phyloP scores from a whole-genome alignment of 2,329 filamentous ascomycete species.

The Echinosphaeria canescens region DNA sequence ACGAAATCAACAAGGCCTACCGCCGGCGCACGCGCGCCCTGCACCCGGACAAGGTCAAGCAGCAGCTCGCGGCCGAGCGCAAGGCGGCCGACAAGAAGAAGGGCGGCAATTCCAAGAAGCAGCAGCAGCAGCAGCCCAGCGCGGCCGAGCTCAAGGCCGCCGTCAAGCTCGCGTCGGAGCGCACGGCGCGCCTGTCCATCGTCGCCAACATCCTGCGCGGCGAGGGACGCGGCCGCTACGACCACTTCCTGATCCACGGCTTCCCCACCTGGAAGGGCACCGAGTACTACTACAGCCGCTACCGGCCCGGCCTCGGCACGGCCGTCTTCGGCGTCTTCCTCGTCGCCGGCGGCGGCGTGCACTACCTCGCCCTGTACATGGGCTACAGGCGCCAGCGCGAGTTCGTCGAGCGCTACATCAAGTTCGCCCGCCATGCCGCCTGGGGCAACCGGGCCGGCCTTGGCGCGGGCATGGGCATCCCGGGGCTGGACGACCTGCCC shows the following conservation, averaged over 20 bases:
- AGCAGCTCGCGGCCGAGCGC: conserved; percentile 54
- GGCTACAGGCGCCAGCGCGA: conserved; percentile 78
- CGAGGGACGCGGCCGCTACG: conserved; percentile 65
- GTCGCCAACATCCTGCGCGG: conserved; percentile 76
- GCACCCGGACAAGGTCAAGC: conserved; percentile 92
- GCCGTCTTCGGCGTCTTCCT: conserved; percentile 68
- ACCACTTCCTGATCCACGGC: conserved; percentile 81
- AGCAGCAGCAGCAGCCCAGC: conserved; percentile 31
- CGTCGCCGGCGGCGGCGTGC: conserved; percentile 61
- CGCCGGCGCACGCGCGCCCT: conserved; percentile 65
- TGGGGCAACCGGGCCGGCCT: too few relatives aligned
- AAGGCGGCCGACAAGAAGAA: conserved; percentile 29
- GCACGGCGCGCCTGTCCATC: conserved; percentile 66
- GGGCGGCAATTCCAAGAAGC: conserved; percentile 21
- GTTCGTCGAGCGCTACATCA: conserved; percentile 82
- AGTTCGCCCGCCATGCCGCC: conserved; percentile 66
- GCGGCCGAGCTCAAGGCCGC: conserved; percentile 57
- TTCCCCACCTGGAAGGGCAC: conserved; percentile 96
- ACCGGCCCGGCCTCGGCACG: conserved; percentile 72
- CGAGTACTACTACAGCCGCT: conserved; percentile 93
- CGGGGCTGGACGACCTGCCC: conserved; percentile 31
- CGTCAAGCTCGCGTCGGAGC: conserved; percentile 60
- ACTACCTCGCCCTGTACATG: conserved; percentile 73
- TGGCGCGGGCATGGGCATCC: conserved; percentile 51
- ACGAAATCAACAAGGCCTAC: conserved; percentile 88